Conservation (phyloP, 305 asterid species). For the Coffea humblotiana region DNA sequence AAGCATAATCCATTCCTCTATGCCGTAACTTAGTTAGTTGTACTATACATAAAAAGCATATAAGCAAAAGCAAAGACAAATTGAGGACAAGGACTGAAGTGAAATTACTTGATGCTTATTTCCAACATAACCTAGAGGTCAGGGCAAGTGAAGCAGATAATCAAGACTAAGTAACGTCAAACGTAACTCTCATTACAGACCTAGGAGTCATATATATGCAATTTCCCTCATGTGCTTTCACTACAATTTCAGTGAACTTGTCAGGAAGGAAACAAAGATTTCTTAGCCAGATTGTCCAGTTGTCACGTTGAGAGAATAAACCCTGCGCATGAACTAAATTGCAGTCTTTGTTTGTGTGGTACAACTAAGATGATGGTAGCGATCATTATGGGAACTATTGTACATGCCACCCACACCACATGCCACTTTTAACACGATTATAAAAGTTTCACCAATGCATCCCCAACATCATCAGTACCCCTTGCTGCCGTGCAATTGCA, state of each 20-base stretch:
- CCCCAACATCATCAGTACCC: slow-evolving; percentile 12
- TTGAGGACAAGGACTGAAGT: too few species aligned
- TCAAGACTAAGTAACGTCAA: not conserved
- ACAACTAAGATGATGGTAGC: not conserved
- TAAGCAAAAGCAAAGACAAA: too few species aligned
- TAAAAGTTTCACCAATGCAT: not conserved
- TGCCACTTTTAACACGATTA: not conserved
- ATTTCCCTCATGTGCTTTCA: not conserved
- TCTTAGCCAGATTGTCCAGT: not conserved
- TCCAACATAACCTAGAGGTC: not conserved
- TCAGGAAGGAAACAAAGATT: not conserved
- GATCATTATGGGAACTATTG: slow-evolving; percentile 1
- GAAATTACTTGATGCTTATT: too few species aligned
- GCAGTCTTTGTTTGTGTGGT: slow-evolving; percentile 2
- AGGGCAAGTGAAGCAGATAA: not conserved
- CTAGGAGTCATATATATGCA: not conserved
- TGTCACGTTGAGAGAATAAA: not conserved
- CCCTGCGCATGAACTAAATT: not conserved
- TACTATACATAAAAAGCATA: too few species aligned
- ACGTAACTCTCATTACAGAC: slow-evolving; percentile 1
- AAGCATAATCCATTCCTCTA: too few species aligned
- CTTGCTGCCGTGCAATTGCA: not conserved
- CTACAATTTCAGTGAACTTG: not conserved
- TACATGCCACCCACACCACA: slow-evolving; percentile 14
- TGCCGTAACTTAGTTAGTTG: too few species aligned